Conservation (phyloP, 176 grass and related monocot genomes). For the Typha latifolia region DNA sequence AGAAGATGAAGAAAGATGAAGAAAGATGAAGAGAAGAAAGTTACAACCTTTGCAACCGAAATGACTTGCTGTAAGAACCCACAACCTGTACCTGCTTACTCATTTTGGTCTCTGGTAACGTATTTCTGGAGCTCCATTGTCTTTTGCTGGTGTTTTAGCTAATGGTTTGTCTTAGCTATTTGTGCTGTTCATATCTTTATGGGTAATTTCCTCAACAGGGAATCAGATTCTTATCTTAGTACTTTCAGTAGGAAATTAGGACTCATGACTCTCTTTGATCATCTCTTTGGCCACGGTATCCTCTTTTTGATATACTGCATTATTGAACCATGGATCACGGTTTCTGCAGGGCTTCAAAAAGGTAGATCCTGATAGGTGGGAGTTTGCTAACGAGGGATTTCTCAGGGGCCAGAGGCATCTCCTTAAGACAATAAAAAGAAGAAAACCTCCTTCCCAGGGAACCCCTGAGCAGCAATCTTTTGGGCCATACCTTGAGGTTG, state of each 20-base stretch:
- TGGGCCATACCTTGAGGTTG: conserved; percentile 69
- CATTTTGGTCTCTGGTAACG: too few species aligned
- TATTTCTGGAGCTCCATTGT: too few species aligned
- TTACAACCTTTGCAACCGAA: conserved; percentile 36
- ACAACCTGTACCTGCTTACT: not conserved
- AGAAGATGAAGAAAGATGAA: conserved; percentile 34
- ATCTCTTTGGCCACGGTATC: not conserved
- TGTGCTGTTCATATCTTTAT: not conserved
- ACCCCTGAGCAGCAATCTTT: conserved; percentile 44
- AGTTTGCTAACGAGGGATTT: conserved; percentile 88
- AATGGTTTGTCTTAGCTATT: not conserved
- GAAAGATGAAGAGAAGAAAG: conserved; percentile 32
- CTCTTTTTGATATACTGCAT: not conserved
- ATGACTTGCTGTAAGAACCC: conserved; percentile 29
- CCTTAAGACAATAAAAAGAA: conserved; percentile 74
- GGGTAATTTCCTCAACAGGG: not conserved
- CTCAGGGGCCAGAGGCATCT: conserved; percentile 77
- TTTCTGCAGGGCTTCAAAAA: conserved; percentile 82
- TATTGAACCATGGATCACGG: conserved; percentile 3
- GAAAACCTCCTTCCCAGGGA: conserved; percentile 39
- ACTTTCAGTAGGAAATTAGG: too few species aligned
- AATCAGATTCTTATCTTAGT: not conserved
- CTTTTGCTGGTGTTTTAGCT: not conserved
- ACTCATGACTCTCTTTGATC: not conserved
- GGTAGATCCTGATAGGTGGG: conserved; percentile 87